Evolutionary conservation across 2,329 filamentous ascomycete species (phyloP).

Genomic region (Exophiala lecanii-corni): DNA sequence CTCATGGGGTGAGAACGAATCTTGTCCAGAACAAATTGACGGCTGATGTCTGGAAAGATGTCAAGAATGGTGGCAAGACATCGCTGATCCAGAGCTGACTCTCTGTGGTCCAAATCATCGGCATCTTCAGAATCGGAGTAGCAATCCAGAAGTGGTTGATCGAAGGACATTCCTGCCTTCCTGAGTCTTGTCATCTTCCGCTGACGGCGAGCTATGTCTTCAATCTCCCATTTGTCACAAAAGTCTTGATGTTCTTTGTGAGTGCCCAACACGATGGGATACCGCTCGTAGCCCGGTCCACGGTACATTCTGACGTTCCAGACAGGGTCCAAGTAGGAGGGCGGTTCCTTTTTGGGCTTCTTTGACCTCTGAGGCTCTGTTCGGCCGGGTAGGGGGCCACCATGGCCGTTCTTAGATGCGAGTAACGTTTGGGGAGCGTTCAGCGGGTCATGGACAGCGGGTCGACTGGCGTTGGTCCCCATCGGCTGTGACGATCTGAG

Average conservation of each 20-base stretch:
- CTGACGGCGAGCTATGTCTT: conserved; percentile 4
- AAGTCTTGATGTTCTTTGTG: conserved; percentile 20
- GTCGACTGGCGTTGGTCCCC: too few relatives aligned
- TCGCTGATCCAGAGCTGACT: conserved; percentile 5
- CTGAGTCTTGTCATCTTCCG: conserved; percentile 9
- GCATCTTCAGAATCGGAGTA: conserved; percentile 13
- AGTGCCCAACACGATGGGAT: conserved; percentile 23
- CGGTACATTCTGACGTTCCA: conserved; percentile 24
- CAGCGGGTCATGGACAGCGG: too few relatives aligned
- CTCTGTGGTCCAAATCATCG: not conserved
- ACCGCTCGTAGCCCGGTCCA: conserved; percentile 25
- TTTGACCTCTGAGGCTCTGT: too few relatives aligned
- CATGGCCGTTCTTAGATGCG: too few relatives aligned
- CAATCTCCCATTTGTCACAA: conserved; percentile 23
- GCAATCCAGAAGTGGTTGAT: conserved; percentile 4
- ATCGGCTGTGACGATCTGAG: too few relatives aligned
- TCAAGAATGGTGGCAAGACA: conserved; percentile 36
- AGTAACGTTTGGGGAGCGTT: too few relatives aligned
- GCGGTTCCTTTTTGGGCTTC: conserved; percentile 7
- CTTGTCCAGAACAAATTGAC: conserved; percentile 33
- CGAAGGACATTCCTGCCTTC: not conserved
- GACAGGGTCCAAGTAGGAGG: conserved; percentile 25
- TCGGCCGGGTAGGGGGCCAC: too few relatives aligned
- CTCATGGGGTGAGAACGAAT: conserved; percentile 10
- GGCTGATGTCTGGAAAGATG: conserved; percentile 47